Percentiles rank a stretch among this genome's conserved stretches.
Evolutionary conservation across 768 basidiomycete species (phyloP).

Genomic region (Suillus spraguei): DNA sequence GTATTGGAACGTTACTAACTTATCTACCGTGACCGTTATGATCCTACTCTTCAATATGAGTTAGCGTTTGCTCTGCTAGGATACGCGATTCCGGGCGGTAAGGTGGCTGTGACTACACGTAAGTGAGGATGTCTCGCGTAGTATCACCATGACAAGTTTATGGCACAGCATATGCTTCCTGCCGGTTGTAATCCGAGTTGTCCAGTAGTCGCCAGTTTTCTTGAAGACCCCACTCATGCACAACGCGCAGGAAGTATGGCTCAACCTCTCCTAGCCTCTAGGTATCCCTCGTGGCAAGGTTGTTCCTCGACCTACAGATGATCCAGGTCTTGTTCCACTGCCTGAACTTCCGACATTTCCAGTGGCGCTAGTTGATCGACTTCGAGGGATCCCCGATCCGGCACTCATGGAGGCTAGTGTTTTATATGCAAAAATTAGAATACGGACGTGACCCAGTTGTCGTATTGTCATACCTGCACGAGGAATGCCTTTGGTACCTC

Average conservation of each 20-base stretch:
- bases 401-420: slow-evolving; percentile 18
- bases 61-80: neutral
- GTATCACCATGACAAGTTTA: neutral
- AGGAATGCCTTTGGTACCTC: slow-evolving; percentile 47
- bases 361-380: slow-evolving; percentile 29
- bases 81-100: neutral
- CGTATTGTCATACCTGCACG: slow-evolving; percentile 36
- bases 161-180: too few relatives aligned
- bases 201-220: neutral
- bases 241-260: neutral
- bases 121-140: neutral
- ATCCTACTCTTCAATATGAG: neutral
- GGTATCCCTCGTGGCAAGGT: slow-evolving; percentile 27
- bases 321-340: slow-evolving; percentile 26
- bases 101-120: neutral
- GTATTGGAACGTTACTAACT: neutral
- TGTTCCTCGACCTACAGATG: slow-evolving; percentile 28
- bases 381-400: slow-evolving; percentile 21
- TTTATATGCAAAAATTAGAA: neutral
- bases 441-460: neutral
- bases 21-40: neutral
- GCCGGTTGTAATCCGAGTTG: neutral
- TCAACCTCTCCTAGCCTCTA: slow-evolving; percentile 31
- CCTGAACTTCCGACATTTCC: slow-evolving; percentile 22
- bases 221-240: neutral